These are phyloP conservation scores for Pichia sp. DNA, from an alignment of 1,139 yeast species.

Conservation along the genomic window DNA sequence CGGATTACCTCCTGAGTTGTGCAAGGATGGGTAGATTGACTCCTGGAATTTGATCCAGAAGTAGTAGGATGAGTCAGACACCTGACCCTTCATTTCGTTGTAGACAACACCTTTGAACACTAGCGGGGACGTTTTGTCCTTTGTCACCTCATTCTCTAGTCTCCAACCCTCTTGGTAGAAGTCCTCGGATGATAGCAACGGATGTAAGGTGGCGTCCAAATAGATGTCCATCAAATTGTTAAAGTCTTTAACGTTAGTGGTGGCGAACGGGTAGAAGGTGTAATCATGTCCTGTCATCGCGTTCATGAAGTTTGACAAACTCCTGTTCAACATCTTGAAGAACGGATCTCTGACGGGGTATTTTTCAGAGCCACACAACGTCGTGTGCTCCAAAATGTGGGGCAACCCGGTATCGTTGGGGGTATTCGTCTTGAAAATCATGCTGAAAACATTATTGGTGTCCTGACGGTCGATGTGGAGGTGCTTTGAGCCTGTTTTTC, in stretches of 20 bases:
- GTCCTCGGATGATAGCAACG: conserved; percentile 72
- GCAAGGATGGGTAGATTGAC: conserved; percentile 75
- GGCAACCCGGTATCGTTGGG: conserved; percentile 94
- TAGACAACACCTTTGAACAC: conserved; percentile 92
- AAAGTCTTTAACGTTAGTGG: conserved; percentile 81
- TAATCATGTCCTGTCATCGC: conserved; percentile 98
- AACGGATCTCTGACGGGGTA: conserved; percentile 96
- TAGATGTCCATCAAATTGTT: conserved; percentile 83
- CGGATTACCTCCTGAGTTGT: conserved; percentile 97
- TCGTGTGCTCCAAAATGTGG: conserved; percentile 91
- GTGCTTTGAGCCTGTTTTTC: conserved; percentile 71
- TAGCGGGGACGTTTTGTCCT: conserved; percentile 57
- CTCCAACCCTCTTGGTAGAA: conserved; percentile 98
- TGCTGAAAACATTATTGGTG: conserved; percentile 78
- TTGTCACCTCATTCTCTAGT: conserved; percentile 64
- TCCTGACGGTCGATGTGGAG: conserved; percentile 82
- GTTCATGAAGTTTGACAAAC: conserved; percentile 91
- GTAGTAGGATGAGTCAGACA: conserved; percentile 81
- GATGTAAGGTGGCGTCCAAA: conserved; percentile 81
- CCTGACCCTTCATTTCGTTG: conserved; percentile 98
- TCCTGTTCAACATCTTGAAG: conserved; percentile 90
- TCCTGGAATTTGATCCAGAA: conserved; percentile 83
- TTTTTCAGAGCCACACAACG: conserved; percentile 85
- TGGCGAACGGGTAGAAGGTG: conserved; percentile 93
- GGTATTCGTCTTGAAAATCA: conserved; percentile 91